phyloP scores from a whole-genome alignment of 371 early-diverging fungal species.

The Circinella umbellata region DNA sequence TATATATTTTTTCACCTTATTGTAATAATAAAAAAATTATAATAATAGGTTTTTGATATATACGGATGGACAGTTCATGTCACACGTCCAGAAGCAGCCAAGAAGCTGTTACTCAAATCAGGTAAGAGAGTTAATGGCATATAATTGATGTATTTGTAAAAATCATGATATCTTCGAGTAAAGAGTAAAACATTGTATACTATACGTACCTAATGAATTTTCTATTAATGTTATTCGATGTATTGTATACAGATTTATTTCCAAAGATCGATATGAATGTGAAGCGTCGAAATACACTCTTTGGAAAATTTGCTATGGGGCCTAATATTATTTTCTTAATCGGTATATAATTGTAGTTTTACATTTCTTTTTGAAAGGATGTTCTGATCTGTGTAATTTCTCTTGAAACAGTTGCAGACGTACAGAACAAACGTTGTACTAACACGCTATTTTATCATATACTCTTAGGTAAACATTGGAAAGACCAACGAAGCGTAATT shows the following conservation, averaged over 20 bases:
- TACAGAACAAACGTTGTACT: too few species aligned
- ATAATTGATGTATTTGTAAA: too few species aligned
- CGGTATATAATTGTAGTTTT: slow-evolving; percentile 1
- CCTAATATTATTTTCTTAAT: slow-evolving; percentile 21
- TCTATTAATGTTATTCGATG: too few species aligned
- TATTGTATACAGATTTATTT: slow-evolving; percentile 13
- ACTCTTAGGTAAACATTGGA: slow-evolving; percentile 30
- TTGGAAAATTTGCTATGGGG: slow-evolving; percentile 15
- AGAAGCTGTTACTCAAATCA: slow-evolving; percentile 15
- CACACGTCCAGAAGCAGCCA: slow-evolving; percentile 18
- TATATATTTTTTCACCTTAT: neutral
- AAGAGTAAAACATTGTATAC: too few species aligned
- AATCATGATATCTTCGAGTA: too few species aligned
- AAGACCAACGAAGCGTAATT: slow-evolving; percentile 25
- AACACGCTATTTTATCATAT: neutral
- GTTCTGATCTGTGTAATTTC: too few species aligned
- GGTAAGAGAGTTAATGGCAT: slow-evolving; percentile 1
- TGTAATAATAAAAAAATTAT: neutral
- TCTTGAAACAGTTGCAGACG: too few species aligned
- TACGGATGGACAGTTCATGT: slow-evolving; percentile 17
- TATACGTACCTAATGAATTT: too few species aligned
- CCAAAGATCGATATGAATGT: slow-evolving; percentile 8
- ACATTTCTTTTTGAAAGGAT: too few species aligned
- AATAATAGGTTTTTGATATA: slow-evolving; percentile 8
- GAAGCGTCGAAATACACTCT: neutral